A percentile compares a stretch with the other conserved stretches of the same genome.
Evolutionary conservation across 2,329 filamentous ascomycete species (phyloP).

Genomic region (Blumeriella jaapii): DNA sequence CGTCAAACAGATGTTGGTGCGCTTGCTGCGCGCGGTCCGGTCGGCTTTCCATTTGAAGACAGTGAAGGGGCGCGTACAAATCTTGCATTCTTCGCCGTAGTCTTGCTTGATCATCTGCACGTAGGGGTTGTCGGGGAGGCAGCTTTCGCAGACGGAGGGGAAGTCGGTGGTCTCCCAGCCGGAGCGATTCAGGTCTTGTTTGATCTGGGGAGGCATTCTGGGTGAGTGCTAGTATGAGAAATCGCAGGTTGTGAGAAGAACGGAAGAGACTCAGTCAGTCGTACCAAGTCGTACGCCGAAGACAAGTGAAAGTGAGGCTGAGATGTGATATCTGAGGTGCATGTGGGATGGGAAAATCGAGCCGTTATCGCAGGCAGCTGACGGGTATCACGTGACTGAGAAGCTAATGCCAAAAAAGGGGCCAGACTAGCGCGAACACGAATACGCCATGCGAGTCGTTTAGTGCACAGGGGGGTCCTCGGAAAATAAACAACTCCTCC

Average conservation of each 20-base stretch:
- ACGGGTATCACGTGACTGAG: no score
- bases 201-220: slow-evolving; percentile 79
- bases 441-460: no score
- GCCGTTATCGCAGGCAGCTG: no score
- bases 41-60: slow-evolving; percentile 92
- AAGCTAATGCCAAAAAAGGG: no score
- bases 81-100: slow-evolving; percentile 61
- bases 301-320: no score
- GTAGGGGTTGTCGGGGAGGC: slow-evolving; percentile 90
- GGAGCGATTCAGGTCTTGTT: slow-evolving; percentile 87
- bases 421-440: no score
- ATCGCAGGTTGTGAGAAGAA: no score
- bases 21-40: slow-evolving; percentile 81
- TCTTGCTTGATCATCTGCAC: slow-evolving; percentile 99
- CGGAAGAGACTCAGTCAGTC: neutral
- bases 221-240: no score
- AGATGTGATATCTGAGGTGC: no score
- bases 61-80: slow-evolving; percentile 89
- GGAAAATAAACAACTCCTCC: slow-evolving; percentile 4
- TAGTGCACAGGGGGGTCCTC: neutral
- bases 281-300: no score
- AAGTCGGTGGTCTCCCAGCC: slow-evolving; percentile 94
- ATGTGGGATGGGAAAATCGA: no score
- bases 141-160: slow-evolving; percentile 81
- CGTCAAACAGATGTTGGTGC: slow-evolving; percentile 90